Percentiles rank a stretch among this genome's conserved stretches.
Evolutionary conservation across 1,284 basidiomycete species (phyloP).

Genomic region (Ustilago vetiveriae): DNA sequence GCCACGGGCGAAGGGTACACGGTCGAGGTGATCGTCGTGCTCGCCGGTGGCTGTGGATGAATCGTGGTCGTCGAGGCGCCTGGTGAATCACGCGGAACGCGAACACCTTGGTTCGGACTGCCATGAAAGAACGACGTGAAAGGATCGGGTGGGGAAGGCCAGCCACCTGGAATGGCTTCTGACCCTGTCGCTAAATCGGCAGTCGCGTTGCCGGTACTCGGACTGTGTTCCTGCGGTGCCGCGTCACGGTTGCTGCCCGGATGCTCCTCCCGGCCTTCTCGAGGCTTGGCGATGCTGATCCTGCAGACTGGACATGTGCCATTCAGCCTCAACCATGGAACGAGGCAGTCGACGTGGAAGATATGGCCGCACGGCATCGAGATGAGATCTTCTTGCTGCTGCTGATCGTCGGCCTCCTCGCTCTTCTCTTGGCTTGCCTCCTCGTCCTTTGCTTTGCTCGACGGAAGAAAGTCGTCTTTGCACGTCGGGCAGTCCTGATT

Average conservation of each 20-base stretch:
- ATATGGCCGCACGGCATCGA: conserved; percentile 58
- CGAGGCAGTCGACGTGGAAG: conserved; percentile 59
- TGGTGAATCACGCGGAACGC: conserved; percentile 4
- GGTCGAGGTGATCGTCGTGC: conserved; percentile 31
- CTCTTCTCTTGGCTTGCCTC: conserved; percentile 1
- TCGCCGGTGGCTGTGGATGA: conserved; percentile 21
- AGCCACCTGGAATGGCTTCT: conserved; percentile 8
- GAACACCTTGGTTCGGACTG: conserved; percentile 2
- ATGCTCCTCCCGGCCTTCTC: neutral
- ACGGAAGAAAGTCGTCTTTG: conserved; percentile 54
- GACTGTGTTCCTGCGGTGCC: neutral
- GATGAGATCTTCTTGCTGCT: conserved; percentile 51
- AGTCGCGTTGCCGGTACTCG: neutral
- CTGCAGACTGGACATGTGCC: conserved; percentile 63
- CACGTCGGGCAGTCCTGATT: conserved; percentile 61
- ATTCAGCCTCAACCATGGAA: conserved; percentile 56
- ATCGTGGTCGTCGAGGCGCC: conserved; percentile 10
- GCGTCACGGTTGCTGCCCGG: neutral
- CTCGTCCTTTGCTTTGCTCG: neutral
- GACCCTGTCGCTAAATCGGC: neutral
- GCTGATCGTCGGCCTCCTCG: conserved; percentile 38
- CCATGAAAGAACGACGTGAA: conserved; percentile 16
- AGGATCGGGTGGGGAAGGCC: conserved; percentile 30
- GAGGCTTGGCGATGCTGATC: conserved; percentile 37
- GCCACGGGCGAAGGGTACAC: conserved; percentile 9